Percentiles rank a stretch among this genome's conserved stretches.
phyloP scores from a whole-genome alignment of 176 grass and related monocot species.

The Eleusine coracana region DNA sequence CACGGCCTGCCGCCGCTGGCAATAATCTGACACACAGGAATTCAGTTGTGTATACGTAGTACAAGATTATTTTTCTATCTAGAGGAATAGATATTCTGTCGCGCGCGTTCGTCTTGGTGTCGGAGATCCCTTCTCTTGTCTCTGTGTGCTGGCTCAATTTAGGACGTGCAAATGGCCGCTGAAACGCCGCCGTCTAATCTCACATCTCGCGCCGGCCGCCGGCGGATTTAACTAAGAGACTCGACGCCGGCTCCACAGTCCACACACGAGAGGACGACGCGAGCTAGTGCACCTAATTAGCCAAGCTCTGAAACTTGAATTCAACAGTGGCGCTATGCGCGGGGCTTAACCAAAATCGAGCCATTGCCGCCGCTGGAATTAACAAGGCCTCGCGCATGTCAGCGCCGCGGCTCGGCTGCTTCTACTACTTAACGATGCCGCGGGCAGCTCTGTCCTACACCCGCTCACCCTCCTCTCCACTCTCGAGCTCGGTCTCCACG shows the following conservation, averaged over 20 bases:
- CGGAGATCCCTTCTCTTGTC: background rate
- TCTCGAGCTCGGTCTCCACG: background rate
- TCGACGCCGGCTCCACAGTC: no score
- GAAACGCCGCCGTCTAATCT: background rate
- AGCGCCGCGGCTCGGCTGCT: no score
- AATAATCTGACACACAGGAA: background rate
- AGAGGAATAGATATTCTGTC: background rate
- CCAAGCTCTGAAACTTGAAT: no score
- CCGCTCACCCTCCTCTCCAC: background rate
- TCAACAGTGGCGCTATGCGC: no score
- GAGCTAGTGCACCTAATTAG: no score
- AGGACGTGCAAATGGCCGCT: background rate
- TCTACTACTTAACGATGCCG: conserved; percentile 10
- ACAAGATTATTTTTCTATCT: background rate
- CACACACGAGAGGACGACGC: no score
- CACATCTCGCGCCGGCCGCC: background rate
- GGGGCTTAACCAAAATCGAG: no score
- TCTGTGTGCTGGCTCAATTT: background rate
- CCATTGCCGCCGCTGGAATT: no score
- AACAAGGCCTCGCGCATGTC: no score
- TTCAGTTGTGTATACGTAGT: conserved; percentile 35
- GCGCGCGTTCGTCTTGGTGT: no score
- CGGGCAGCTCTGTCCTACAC: background rate
- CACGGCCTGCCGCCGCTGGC: background rate
- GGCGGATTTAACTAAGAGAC: background rate